These are phyloP conservation scores for Aspergillus sparsus DNA, from an alignment of 495 filamentous ascomycete species.

Conservation along the genomic window DNA sequence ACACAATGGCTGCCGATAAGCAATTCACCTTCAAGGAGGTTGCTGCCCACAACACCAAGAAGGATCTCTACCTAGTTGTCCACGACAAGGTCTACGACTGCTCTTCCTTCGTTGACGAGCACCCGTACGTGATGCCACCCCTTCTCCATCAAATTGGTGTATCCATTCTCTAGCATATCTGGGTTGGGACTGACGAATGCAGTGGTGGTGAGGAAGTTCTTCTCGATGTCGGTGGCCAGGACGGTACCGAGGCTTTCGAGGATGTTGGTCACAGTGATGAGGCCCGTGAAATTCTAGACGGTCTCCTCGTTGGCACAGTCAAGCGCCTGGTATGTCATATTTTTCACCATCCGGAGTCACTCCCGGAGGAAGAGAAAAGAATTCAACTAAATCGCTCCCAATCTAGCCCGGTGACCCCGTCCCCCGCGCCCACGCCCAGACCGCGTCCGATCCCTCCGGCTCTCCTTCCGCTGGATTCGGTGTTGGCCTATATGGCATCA, in stretches of 20 bases:
- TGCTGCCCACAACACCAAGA: slow-evolving; percentile 87
- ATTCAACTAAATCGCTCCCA: not conserved
- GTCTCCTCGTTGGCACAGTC: slow-evolving; percentile 74
- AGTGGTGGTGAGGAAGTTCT: slow-evolving; percentile 99
- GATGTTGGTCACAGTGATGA: slow-evolving; percentile 99
- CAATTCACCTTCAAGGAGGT: slow-evolving; percentile 84
- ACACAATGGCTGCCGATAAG: slow-evolving; percentile 65
- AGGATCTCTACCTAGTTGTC: slow-evolving; percentile 88
- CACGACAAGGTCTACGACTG: slow-evolving; percentile 96
- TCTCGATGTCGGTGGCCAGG: slow-evolving; percentile 92
- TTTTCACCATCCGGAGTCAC: slow-evolving; percentile 11
- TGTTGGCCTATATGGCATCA: slow-evolving; percentile 77
- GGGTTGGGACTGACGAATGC: slow-evolving; percentile 9
- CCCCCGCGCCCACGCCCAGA: slow-evolving; percentile 61
- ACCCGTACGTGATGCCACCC: slow-evolving; percentile 75
- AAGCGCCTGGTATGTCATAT: slow-evolving; percentile 76
- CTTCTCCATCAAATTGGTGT: not conserved
- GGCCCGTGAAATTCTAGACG: slow-evolving; percentile 88
- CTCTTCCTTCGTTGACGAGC: slow-evolving; percentile 92
- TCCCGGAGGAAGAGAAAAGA: slow-evolving; percentile 14
- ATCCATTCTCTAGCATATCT: not conserved
- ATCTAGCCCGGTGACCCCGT: slow-evolving; percentile 80
- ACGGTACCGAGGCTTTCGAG: slow-evolving; percentile 98
- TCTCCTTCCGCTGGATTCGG: slow-evolving; percentile 59
- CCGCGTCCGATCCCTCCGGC: slow-evolving; percentile 50